Percentiles rank a stretch among this genome's conserved stretches.
Evolutionary conservation across 116 monocot species (phyloP).

Genomic region (Iris pallida): DNA sequence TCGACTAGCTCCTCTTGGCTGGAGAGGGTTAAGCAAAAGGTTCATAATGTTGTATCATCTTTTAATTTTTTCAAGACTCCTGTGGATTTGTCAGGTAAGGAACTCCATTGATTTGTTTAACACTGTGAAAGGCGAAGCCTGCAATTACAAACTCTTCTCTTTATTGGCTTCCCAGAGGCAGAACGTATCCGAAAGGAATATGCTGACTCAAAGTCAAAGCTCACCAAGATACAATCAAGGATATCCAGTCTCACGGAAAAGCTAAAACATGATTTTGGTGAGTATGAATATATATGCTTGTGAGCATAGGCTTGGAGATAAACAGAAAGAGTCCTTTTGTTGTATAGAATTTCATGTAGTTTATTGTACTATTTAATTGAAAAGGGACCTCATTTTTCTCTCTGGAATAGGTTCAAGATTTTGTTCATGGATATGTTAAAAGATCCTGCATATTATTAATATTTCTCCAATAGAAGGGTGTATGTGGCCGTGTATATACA

Average conservation of each 20-base stretch:
- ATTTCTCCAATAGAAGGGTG: too few species aligned
- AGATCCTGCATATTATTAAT: too few species aligned
- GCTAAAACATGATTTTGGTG: conserved; percentile 88
- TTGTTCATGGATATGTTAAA: too few species aligned
- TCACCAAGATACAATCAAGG: conserved; percentile 84
- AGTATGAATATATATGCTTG: conserved; percentile 11
- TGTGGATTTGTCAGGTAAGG: conserved; percentile 79
- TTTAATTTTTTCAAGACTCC: conserved; percentile 88
- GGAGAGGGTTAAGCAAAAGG: conserved; percentile 72
- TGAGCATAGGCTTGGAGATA: too few species aligned
- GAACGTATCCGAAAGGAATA: conserved; percentile 83
- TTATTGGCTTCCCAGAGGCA: conserved; percentile 49
- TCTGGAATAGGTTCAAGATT: too few species aligned
- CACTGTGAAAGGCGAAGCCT: conserved; percentile 6
- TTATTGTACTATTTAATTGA: too few species aligned
- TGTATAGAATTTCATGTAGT: too few species aligned
- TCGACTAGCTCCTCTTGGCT: conserved; percentile 60
- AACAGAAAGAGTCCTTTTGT: too few species aligned
- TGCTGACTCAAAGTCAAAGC: conserved; percentile 72
- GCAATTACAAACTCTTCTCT: conserved; percentile 2
- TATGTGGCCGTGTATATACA: too few species aligned
- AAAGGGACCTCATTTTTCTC: too few species aligned
- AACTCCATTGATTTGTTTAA: conserved; percentile 1
- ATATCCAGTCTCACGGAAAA: conserved; percentile 74
- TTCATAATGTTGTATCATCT: conserved; percentile 58